Base-by-base conservation (phyloP, 305 asterid genomes). In the Ilex paraguariensis region DNA sequence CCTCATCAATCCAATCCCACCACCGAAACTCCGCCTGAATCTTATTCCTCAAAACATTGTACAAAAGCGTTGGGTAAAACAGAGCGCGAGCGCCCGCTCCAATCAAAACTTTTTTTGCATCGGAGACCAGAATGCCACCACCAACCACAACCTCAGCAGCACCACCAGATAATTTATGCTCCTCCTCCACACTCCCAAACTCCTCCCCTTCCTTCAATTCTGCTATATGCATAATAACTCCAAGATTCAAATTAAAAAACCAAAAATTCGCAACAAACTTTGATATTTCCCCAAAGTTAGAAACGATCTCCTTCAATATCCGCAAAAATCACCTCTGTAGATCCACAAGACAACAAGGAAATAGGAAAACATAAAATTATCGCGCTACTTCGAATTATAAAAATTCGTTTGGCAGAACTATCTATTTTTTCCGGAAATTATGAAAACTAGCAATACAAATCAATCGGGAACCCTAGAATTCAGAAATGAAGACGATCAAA, bases 1-100 rank as follows among this genome's bases (percentile, higher is more conserved):
- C 90, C 87, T 81, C 77, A 69, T 81, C 87, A 68, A 84, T 77
- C 87, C 90, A 84, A 70, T 84, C 90, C 90, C 90, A 84, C 90
- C 90, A 84, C 3, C 78, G 81, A 58, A 84, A 84, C 71, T 77
- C 82, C 1, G 80, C 63, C 78, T 84, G 85, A 63, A 84, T 62
- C 65, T 77, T 81, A 50, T 84, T 84, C 79, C 90, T 79, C 49
- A 81, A 73, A 60, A 84, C 84, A 66, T 84, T 84, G 71, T 81
- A 84, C 31, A 84, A 58, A 73, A 84, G 70, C 0, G 90, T 84
- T 7, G 90, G 90, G 51, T 84, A 84, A 65, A 84, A 84, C 46
- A 84, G 77, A 0, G 82, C 84, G 4, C 87, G 75, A 4, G 85
- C 90, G 5, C 87, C 90, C 5, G 74, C 83, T 56, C 87, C 87